Conservation (phyloP, 2,329 filamentous ascomycete genomes). For the Colletotrichum musicola region DNA sequence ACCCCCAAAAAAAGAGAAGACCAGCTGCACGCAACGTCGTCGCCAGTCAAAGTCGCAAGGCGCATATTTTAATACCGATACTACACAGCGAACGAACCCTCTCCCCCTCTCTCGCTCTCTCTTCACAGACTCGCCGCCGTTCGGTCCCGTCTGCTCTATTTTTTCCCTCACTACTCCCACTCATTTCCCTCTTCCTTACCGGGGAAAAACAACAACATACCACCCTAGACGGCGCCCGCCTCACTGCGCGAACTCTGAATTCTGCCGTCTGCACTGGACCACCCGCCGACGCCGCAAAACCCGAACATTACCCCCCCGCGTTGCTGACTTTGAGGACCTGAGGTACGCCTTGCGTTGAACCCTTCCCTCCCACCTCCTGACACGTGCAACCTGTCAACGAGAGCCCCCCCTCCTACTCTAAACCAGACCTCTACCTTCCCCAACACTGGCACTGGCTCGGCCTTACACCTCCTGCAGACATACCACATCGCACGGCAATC, state of each 20-base stretch:
- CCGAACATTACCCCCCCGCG: slow-evolving; percentile 15
- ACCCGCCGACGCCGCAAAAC: slow-evolving; percentile 14
- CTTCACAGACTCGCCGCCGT: slow-evolving; percentile 3
- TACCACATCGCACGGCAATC: slow-evolving; percentile 51
- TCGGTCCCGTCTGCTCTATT: slow-evolving; percentile 20
- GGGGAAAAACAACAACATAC: slow-evolving; percentile 22
- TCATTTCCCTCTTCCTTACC: slow-evolving; percentile 27
- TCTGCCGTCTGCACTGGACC: slow-evolving; percentile 23
- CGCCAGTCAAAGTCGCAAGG: slow-evolving; percentile 7
- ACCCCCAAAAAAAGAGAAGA: not conserved
- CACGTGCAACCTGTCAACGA: slow-evolving; percentile 39
- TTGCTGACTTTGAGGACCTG: slow-evolving; percentile 32
- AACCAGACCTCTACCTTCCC: slow-evolving; percentile 26
- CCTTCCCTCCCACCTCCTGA: slow-evolving; percentile 37
- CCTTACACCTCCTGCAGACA: slow-evolving; percentile 30
- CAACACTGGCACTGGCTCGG: slow-evolving; percentile 37
- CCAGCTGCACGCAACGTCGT: slow-evolving; percentile 8
- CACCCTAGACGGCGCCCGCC: slow-evolving; percentile 21
- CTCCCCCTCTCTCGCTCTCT: not conserved
- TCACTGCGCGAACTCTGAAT: slow-evolving; percentile 26
- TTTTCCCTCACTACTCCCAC: slow-evolving; percentile 41
- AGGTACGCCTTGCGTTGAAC: slow-evolving; percentile 22
- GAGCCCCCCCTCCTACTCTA: slow-evolving; percentile 27
- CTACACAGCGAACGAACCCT: slow-evolving; percentile 5
- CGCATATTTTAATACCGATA: slow-evolving; percentile 34